phyloP scores from a whole-genome alignment of 2,329 filamentous ascomycete species.

The Ophiocordyceps sinensis region DNA sequence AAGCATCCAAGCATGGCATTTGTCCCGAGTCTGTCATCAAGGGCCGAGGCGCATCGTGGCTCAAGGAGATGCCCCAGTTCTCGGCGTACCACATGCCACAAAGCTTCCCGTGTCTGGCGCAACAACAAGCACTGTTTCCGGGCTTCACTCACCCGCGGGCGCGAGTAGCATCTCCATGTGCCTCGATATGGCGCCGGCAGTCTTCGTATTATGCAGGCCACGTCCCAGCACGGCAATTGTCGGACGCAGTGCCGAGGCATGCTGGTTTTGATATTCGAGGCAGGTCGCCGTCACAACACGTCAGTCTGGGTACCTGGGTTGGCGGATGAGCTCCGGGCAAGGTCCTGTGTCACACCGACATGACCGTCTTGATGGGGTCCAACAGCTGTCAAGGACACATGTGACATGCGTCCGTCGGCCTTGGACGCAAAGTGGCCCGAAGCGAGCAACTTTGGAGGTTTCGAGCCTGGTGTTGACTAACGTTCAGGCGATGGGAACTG shows the following conservation, averaged over 20 bases:
- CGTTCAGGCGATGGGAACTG: too few species aligned
- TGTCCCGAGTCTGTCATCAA: slow-evolving; percentile 1
- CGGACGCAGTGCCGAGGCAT: background rate
- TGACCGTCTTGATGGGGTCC: background rate
- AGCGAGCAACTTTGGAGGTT: too few species aligned
- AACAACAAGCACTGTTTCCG: background rate
- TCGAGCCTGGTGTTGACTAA: too few species aligned
- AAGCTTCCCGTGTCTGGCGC: background rate
- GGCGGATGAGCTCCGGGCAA: background rate
- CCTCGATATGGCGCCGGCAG: background rate
- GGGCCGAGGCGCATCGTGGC: background rate
- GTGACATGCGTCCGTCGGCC: background rate
- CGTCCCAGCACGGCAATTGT: background rate
- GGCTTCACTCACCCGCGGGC: background rate
- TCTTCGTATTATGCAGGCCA: background rate
- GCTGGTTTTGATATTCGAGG: background rate
- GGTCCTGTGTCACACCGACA: background rate
- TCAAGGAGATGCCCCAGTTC: background rate
- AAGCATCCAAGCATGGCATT: slow-evolving; percentile 1
- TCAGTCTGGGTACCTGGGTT: background rate
- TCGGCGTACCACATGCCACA: background rate
- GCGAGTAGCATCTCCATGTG: background rate
- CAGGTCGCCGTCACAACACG: background rate
- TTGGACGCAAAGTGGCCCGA: too few species aligned
- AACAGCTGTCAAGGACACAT: background rate